Base-by-base conservation (phyloP, 2,329 filamentous ascomycete genomes). In the Fusarium piperis region DNA sequence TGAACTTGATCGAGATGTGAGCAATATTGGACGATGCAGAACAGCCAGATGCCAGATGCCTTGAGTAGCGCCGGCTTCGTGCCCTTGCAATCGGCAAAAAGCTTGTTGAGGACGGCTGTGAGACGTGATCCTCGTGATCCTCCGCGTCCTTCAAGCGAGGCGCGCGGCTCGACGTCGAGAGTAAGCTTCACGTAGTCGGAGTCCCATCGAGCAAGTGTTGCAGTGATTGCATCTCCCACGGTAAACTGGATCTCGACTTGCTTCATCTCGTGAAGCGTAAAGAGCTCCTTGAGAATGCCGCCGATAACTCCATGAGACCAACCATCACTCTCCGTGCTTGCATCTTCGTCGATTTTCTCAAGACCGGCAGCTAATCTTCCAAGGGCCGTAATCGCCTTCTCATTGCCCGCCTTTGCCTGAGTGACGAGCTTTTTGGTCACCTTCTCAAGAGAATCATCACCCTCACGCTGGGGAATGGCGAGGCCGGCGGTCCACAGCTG, bases 1-100 rank as follows among this genome's bases (percentile, higher is more conserved):
- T 97, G 93, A 6, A 98, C 88, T 70, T 93, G 89, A 4, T 84
- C 79, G n/a, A 94, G 84, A 71, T 95, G 91, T 0, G 94, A 94
- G 78, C 94, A 97, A 80, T 96, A 94, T 78, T 98, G 94, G 10
- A 98, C 91, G 4, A 98, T 83, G 77, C 93, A 97, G 65, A 98
- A 91, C 0, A 98, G 87, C 96, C 96, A 98, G 74, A 99, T 97
- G 0, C 94, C 94, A 0, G 95, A 95, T 4, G 95, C 94, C 79
- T 97, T 97, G 74, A 94, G 91, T 6, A 98, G 85, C 0, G 94
- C 93, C 1, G 96, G 96, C 77, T 98, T 98, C 0, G 94, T 94
- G 10, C 92, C 90, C 75, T 92, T 92, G 82, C 93, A 96, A 76
- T 96, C 92, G 3, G 84, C 83, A 52, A 98, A 85, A 2, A 97